Evolutionary conservation across 495 filamentous ascomycete species (phyloP).

Genomic region (Penicillium parvum): DNA sequence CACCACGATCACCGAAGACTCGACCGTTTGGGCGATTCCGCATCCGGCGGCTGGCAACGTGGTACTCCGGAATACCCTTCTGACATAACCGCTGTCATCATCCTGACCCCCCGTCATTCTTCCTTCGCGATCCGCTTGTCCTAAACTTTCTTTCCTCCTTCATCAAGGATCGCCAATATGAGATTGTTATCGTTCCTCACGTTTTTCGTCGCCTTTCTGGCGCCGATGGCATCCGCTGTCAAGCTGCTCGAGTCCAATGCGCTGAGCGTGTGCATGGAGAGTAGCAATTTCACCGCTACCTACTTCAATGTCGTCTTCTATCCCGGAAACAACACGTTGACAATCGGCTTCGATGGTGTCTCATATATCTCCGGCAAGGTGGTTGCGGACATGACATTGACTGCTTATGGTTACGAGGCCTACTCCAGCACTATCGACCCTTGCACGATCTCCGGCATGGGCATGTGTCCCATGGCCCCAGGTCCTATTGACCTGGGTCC

Average conservation of each 20-base stretch:
- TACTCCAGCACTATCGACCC: constrained; percentile 65
- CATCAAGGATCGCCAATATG: constrained; percentile 24
- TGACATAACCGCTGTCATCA: constrained; percentile 24
- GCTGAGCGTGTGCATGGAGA: constrained; percentile 70
- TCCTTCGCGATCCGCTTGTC: constrained; percentile 1
- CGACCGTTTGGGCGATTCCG: constrained; percentile 27
- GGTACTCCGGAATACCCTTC: constrained; percentile 35
- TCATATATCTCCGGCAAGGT: constrained; percentile 86
- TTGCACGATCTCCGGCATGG: constrained; percentile 63
- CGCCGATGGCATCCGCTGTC: constrained; percentile 37
- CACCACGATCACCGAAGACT: constrained; percentile 7
- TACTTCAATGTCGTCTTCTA: constrained; percentile 79
- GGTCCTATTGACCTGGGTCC: constrained; percentile 70
- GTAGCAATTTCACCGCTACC: constrained; percentile 76
- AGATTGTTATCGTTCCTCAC: constrained; percentile 38
- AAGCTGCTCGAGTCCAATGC: constrained; percentile 66
- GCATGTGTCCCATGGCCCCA: constrained; percentile 90
- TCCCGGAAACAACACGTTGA: constrained; percentile 65
- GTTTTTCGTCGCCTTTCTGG: constrained; percentile 36
- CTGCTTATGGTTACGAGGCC: constrained; percentile 76
- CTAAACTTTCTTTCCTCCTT: constrained; percentile 6
- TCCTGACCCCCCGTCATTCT: constrained; percentile 16
- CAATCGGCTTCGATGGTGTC: constrained; percentile 74
- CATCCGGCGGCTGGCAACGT: constrained; percentile 40
- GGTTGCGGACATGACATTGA: constrained; percentile 66